A percentile compares a stretch with the other conserved stretches of the same genome.
These are phyloP conservation scores for Aspergillus puulaauensis DNA, from an alignment of 2,329 filamentous ascomycete genomes.

Conservation along the genomic window DNA sequence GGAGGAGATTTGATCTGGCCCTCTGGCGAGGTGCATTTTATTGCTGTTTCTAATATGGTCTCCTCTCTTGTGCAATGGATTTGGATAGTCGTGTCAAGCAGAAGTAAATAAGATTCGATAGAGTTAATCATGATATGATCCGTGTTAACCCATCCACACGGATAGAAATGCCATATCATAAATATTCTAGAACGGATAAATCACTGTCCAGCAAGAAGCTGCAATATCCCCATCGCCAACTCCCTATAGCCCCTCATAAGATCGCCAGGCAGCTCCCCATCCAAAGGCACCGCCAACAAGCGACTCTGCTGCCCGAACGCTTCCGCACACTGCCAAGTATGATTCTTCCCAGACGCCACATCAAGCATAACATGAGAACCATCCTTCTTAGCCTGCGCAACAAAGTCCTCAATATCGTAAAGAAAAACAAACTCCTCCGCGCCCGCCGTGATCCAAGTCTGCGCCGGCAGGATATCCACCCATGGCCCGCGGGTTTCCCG, in stretches of 20 bases:
- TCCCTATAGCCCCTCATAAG: slow-evolving; percentile 11
- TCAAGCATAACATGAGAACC: slow-evolving; percentile 3
- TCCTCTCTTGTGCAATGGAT: too few species aligned
- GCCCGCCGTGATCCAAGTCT: slow-evolving; percentile 16
- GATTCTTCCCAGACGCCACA: slow-evolving; percentile 9
- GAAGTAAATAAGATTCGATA: too few species aligned
- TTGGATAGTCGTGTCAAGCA: too few species aligned
- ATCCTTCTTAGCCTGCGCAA: slow-evolving; percentile 3
- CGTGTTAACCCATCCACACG: too few species aligned
- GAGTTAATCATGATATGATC: too few species aligned
- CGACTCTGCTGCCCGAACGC: slow-evolving; percentile 13
- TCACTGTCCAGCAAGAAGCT: too few species aligned
- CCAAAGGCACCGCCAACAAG: slow-evolving; percentile 4
- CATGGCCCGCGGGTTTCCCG: slow-evolving; percentile 10
- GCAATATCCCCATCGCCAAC: slow-evolving; percentile 35
- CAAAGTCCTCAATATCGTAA: slow-evolving; percentile 17
- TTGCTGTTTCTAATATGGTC: too few species aligned
- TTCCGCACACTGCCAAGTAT: slow-evolving; percentile 19
- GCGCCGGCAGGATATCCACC: slow-evolving; percentile 13
- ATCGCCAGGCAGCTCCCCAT: not conserved
- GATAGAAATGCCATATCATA: too few species aligned
- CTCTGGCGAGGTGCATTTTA: too few species aligned
- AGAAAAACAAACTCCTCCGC: slow-evolving; percentile 15
- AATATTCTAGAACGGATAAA: too few species aligned
- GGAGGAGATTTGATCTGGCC: not conserved